Evolutionary conservation across 1,139 yeast genomes (phyloP), one percentile per base, ranked within the genome.

Genomic region (Saccharomycopsis crataegensis): DNA sequence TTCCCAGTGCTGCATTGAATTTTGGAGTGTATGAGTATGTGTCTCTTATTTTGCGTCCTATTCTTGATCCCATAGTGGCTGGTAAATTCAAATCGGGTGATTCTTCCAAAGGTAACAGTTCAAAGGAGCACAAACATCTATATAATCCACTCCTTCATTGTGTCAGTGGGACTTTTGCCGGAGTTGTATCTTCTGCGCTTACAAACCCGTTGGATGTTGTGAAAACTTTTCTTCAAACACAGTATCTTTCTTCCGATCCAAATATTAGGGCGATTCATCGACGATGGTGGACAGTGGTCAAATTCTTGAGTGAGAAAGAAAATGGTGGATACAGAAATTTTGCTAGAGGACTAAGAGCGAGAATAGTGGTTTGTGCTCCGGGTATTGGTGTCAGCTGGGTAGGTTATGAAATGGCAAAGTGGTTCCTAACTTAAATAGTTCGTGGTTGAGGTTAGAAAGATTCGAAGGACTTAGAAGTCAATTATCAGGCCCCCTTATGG

Each of bases 381-480:
- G 86, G 96, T 49, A 91, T 99, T 11, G 99, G 99, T 38, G 91
- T 93, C 58, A 84, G 96, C 60, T 93, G 99, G 99, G 93, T 98
- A 1, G 91, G 96, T 28, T 93, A 94, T 69, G 99, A 93, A 68
- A 88, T 91, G 94, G 98, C 97, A 46, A 93, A 93, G 46, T 46
- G 49, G 28, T 56, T 22, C 45, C 46, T 51, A 54, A 32, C 28
- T 33, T 42, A 22, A 48, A 38, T 43, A 6, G 6, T 38, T 38
- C 42, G n/a, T 6, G 42, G 14, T n/a, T 38, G 6, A 38, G n/a
- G 16, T 16, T 3, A 38, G 6, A 38, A 16, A n/a, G 42, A n/a
- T 38, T 38, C 42, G 6, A 6, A 16, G n/a, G n/a, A 38, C 16
- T 38, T n/a, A 38, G 42, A n/a, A 37, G 16, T n/a, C 31, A 46